These are phyloP conservation scores for Penicillium dipodomyicola DNA, from an alignment of 495 filamentous ascomycete species.

Conservation along the genomic window DNA sequence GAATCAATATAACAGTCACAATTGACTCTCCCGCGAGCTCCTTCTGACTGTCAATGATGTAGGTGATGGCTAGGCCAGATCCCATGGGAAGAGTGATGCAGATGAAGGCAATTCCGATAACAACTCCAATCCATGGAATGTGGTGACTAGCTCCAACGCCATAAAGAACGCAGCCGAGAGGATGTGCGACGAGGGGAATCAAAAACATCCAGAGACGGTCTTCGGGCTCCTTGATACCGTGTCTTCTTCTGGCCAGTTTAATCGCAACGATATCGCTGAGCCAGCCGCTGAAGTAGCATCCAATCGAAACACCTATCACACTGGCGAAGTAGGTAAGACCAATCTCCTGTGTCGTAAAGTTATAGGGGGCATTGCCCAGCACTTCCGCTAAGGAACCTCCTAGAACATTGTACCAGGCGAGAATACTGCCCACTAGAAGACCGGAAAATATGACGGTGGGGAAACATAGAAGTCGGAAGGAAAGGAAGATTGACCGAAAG, in stretches of 20 bases:
- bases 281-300: slow-evolving; percentile 12
- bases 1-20: slow-evolving; percentile 55
- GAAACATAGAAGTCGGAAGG: slow-evolving; percentile 20
- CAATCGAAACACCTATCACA: slow-evolving; percentile 23
- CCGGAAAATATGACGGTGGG: slow-evolving; percentile 16
- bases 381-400: slow-evolving; percentile 10
- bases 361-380: slow-evolving; percentile 18
- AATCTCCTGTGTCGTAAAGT: slow-evolving; percentile 9
- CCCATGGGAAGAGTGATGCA: slow-evolving; percentile 18
- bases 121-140: slow-evolving; percentile 26
- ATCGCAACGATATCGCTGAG: slow-evolving; percentile 26
- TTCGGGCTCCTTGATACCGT: slow-evolving; percentile 39
- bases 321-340: slow-evolving; percentile 14
- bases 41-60: slow-evolving; percentile 27
- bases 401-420: slow-evolving; percentile 15
- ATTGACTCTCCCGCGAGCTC: slow-evolving; percentile 54
- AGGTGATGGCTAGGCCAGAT: slow-evolving; percentile 20
- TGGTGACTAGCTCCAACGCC: slow-evolving; percentile 20
- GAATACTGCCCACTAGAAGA: slow-evolving; percentile 13
- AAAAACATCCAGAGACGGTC: slow-evolving; percentile 21
- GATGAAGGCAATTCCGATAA: slow-evolving; percentile 22
- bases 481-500: not conserved
- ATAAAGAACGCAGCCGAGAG: slow-evolving; percentile 16
- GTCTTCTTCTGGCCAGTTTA: slow-evolving; percentile 27
- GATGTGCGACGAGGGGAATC: slow-evolving; percentile 8